Percentiles rank a stretch among this genome's conserved stretches.
phyloP scores from a whole-genome alignment of 1,284 basidiomycete species.

The Lentinus polychrous region DNA sequence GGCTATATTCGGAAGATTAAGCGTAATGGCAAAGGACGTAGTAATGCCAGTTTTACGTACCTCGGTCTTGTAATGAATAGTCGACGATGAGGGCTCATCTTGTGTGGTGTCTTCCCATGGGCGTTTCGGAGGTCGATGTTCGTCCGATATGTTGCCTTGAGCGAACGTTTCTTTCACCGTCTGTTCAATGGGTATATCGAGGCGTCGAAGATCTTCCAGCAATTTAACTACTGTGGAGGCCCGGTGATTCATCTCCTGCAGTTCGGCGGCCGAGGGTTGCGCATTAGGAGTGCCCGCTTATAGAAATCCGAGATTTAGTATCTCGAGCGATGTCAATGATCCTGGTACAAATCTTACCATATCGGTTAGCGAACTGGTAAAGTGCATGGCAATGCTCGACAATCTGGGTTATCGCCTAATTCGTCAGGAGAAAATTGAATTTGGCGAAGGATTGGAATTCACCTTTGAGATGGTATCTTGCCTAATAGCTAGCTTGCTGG shows the following conservation, averaged over 20 bases:
- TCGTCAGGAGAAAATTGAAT: slow-evolving; percentile 3
- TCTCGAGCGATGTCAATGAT: slow-evolving; percentile 44
- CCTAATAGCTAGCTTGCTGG: slow-evolving; percentile 13
- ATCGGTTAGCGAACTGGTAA: slow-evolving; percentile 57
- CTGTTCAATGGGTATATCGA: slow-evolving; percentile 26
- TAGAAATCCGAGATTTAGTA: slow-evolving; percentile 20
- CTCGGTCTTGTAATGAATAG: slow-evolving; percentile 17
- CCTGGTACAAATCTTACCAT: slow-evolving; percentile 37
- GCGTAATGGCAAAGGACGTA: background rate
- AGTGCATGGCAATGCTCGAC: slow-evolving; percentile 51
- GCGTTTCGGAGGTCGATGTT: slow-evolving; percentile 56
- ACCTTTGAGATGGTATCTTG: slow-evolving; percentile 20
- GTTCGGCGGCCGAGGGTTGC: slow-evolving; percentile 47
- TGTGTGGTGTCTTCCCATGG: slow-evolving; percentile 69
- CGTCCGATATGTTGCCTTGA: slow-evolving; percentile 20
- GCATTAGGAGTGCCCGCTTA: slow-evolving; percentile 36
- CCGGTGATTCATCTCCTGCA: slow-evolving; percentile 59
- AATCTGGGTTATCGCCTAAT: slow-evolving; percentile 35
- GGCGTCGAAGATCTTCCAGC: slow-evolving; percentile 51
- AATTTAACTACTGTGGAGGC: slow-evolving; percentile 59
- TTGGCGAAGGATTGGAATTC: slow-evolving; percentile 7
- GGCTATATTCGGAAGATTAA: background rate
- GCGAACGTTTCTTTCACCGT: slow-evolving; percentile 16
- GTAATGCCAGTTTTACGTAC: slow-evolving; percentile 16
- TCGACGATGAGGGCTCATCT: slow-evolving; percentile 22